phyloP scores from a whole-genome alignment of 805 yeast species.

The Clavispora asparagi region DNA sequence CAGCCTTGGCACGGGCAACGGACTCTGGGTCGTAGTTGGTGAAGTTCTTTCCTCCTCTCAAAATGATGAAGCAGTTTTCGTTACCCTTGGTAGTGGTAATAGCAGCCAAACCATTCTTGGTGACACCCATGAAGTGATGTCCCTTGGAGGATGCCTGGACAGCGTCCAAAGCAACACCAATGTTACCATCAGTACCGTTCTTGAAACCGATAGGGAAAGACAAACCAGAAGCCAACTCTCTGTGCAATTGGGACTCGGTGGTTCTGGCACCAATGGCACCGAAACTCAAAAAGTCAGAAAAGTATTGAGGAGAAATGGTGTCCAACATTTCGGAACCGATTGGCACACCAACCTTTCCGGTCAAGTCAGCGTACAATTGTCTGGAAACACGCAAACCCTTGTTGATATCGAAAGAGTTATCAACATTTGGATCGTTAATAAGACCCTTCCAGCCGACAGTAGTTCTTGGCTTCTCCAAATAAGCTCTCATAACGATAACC shows the following conservation, averaged over 20 bases:
- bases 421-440: constrained; percentile 95
- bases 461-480: constrained; percentile 96
- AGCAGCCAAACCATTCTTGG: constrained; percentile 94
- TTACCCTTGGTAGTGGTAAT: constrained; percentile 95
- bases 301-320: constrained; percentile 93
- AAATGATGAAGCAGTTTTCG: constrained; percentile 80
- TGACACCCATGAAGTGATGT: constrained; percentile 91
- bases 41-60: constrained; percentile 93
- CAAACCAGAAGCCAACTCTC: constrained; percentile 94
- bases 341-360: constrained; percentile 63
- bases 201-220: constrained; percentile 98
- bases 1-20: constrained; percentile 51
- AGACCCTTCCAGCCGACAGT: constrained; percentile 99
- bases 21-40: constrained; percentile 82
- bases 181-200: constrained; percentile 94
- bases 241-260: constrained; percentile 94
- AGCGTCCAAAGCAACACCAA: constrained; percentile 94
- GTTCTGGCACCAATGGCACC: constrained; percentile 99
- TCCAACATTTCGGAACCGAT: constrained; percentile 98
- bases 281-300: constrained; percentile 86
- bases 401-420: constrained; percentile 87
- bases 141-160: constrained; percentile 86
- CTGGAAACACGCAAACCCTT: constrained; percentile 89
- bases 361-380: constrained; percentile 77
- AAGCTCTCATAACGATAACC: constrained; percentile 92